Evolutionary conservation across 495 filamentous ascomycete species (phyloP), one percentile per base, ranked within the genome.

Genomic region (Hyaloscypha finlandica): DNA sequence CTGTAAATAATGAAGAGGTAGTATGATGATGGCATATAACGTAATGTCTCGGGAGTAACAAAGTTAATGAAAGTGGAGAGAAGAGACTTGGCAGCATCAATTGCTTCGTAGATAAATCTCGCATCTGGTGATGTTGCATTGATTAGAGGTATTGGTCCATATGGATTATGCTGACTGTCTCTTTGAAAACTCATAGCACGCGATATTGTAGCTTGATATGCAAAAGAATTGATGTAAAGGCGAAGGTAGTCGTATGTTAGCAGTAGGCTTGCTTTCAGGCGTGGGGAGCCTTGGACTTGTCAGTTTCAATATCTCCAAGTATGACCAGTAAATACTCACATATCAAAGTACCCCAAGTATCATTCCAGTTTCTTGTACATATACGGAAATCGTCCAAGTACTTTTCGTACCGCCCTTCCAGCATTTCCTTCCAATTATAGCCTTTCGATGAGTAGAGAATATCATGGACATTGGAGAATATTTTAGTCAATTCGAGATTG

Each of bases 401-500:
- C 37, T 74, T 88, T 53, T 88, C 86, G 66, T 89, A 89, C 66
- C 87, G 81, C 6, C 86, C 86, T 76, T 84, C 85, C 20, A 88
- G 74, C 80, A 88, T 88, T 75, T 87, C 86, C 68, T 88, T 82
- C 71, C 85, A 86, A 66, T 85, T 86, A 37, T 85, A 82, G 31
- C 86, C 85, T 71, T 85, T 87, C 0, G 86, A 86, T 6, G 87
- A 86, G 67, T 89, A 89, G 12, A 89, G 76, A 12, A 89, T 81
- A 68, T 89, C 87, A 62, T 89, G 86, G 2, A 88, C 84, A 76
- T 89, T 89, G 6, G 83, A 83, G 72, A 88, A 88, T n/a, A 89
- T 81, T 69, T 88, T 85, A 0, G 86, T 89, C 9, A 89, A 75
- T 73, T 89, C 87, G 35, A 89, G 71, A 56, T 82, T 85, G 3